Evolutionary conservation across 768 basidiomycete species (phyloP), one percentile per base, ranked within the genome.

Genomic region (Lactifluus volemus): DNA sequence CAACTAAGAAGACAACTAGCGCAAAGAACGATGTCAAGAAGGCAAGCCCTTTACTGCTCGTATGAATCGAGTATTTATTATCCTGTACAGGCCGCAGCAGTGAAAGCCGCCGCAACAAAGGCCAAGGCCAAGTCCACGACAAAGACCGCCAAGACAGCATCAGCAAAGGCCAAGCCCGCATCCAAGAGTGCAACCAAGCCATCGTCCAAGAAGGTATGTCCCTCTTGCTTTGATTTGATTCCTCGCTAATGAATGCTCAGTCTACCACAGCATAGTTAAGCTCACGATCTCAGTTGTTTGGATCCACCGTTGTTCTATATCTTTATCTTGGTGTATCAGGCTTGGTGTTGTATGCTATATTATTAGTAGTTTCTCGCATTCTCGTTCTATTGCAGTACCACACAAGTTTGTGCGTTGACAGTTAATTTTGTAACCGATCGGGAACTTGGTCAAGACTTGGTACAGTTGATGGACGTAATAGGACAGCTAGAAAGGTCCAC

Each of bases 11-110:
- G 63, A 49, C 60, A n/a, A 65, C 51, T 25, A 66, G 63, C 44
- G 67, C 72, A 29, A 73, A 72, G 70, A 65, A 67, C 0, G 69
- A 68, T 47, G 68, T 70, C 58, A 73, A 75, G 71, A 72, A 71
- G 70, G 75, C 69, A 52, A 44, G 70, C 52, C n/a, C 32, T 58
- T 4, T 30, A 5, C 14, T 47, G 15, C 12, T 8, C 21, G 9
- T 4, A 8, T 50, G 44, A 21, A 29, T 10, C 17, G 2, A 19
- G 7, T 30, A 25, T 49, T 66, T 49, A 66, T 39, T 9, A 0
- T 25, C 15, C 32, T 36, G 14, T 21, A 19, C 34, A 66, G 65
- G 53, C 45, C n/a, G 63, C 65, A 36, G 63, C 65, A 36, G 64
- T 51, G 47, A 65, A 65, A 44, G 61, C 57, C 6, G 56, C 64